Evolutionary conservation across 352 stramenopile species (phyloP).

Genomic region (Pythium insidiosum): DNA sequence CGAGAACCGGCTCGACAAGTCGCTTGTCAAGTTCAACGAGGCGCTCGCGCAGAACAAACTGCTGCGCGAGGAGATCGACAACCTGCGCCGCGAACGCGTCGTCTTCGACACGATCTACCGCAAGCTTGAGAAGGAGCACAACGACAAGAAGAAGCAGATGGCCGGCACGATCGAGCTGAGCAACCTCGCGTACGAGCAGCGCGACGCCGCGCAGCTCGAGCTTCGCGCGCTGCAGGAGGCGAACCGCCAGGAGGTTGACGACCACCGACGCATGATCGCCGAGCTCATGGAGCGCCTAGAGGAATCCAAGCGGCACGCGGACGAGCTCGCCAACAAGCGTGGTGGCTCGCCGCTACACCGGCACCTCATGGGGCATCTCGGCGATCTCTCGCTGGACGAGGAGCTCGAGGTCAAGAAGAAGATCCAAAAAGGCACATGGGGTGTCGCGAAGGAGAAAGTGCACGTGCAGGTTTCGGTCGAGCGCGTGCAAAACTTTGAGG

Average conservation of each 20-base stretch:
- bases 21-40: slow-evolving; percentile 96
- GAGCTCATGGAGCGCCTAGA: slow-evolving; percentile 61
- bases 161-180: slow-evolving; percentile 92
- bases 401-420: slow-evolving; percentile 67
- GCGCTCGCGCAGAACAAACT: slow-evolving; percentile 90
- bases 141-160: slow-evolving; percentile 95
- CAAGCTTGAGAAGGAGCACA: slow-evolving; percentile 88
- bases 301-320: slow-evolving; percentile 33
- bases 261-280: slow-evolving; percentile 40
- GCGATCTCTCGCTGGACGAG: slow-evolving; percentile 48
- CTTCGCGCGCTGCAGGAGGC: slow-evolving; percentile 89
- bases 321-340: slow-evolving; percentile 24
- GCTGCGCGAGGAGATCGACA: slow-evolving; percentile 91
- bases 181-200: slow-evolving; percentile 93
- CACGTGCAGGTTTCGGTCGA: slow-evolving; percentile 86
- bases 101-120: slow-evolving; percentile 95
- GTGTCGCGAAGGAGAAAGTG: slow-evolving; percentile 80
- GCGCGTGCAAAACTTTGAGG: slow-evolving; percentile 92
- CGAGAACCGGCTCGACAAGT: slow-evolving; percentile 96
- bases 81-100: slow-evolving; percentile 88
- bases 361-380: slow-evolving; percentile 7
- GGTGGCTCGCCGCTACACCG: slow-evolving; percentile 16
- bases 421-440: slow-evolving; percentile 71
- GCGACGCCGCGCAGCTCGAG: slow-evolving; percentile 92
- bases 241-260: slow-evolving; percentile 80